A percentile compares a stretch with the other conserved stretches of the same genome.
These are phyloP conservation scores for Magnolia kwangsiensis DNA, from an alignment of 164 flowering plant species.

Conservation along the genomic window DNA sequence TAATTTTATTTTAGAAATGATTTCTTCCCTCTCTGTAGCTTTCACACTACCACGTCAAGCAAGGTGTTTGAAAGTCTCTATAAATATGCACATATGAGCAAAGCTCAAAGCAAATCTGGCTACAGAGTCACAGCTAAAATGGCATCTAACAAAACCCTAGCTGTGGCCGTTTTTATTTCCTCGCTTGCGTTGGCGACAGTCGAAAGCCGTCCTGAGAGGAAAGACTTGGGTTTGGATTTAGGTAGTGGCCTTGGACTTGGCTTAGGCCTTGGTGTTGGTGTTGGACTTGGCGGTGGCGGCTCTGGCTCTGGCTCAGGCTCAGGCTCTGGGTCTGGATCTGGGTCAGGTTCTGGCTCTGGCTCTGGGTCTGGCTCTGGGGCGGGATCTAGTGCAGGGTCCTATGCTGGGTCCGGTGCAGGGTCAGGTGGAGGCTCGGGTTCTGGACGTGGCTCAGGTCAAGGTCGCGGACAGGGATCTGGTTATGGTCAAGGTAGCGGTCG, in stretches of 20 bases:
- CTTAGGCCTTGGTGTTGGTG: constrained; percentile 16
- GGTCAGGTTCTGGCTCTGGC: constrained; percentile 17
- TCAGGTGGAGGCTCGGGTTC: constrained; percentile 7
- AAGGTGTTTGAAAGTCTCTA: neutral
- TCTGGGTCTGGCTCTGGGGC: constrained; percentile 21
- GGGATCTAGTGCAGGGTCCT: constrained; percentile 20
- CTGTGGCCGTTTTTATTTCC: constrained; percentile 1
- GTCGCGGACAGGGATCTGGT: constrained; percentile 1
- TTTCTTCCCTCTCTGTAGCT: neutral
- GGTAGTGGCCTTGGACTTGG: constrained; percentile 17
- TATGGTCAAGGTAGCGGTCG: constrained; percentile 4
- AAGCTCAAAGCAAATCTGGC: neutral
- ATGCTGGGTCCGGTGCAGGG: constrained; percentile 7
- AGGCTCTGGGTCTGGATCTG: constrained; percentile 19
- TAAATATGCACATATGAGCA: neutral
- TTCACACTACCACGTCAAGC: neutral
- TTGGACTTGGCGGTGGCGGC: constrained; percentile 19
- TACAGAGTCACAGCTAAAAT: neutral
- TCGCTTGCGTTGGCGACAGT: constrained; percentile 7
- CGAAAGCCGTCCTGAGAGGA: constrained; percentile 24
- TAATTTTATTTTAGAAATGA: neutral
- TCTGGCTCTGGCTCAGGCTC: constrained; percentile 20
- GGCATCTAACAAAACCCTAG: constrained; percentile 6
- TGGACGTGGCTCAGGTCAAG: constrained; percentile 5
- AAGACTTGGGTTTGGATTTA: constrained; percentile 17